Evolutionary conservation across 2,329 filamentous ascomycete species (phyloP).

Genomic region (Juglanconis sp.): DNA sequence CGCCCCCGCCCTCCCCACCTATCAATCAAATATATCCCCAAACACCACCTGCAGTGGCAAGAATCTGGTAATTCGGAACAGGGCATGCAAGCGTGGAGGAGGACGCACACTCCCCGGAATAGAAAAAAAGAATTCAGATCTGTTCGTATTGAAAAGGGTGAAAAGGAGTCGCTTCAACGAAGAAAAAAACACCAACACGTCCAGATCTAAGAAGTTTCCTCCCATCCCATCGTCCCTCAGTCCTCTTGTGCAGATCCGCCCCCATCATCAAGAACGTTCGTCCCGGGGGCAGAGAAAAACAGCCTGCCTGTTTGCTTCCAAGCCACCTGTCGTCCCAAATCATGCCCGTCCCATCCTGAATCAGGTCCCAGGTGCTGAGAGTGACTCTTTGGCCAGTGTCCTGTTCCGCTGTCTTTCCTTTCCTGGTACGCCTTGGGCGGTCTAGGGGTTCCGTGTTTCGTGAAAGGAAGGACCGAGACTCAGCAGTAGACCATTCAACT

Average conservation of each 20-base stretch:
- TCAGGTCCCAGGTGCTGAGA: conserved; percentile 1
- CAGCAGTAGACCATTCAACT: conserved; percentile 10
- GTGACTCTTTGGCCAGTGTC: conserved; percentile 6
- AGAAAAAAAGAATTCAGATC: conserved; percentile 15
- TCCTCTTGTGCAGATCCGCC: conserved; percentile 5
- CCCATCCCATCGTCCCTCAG: background rate
- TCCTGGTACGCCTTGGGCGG: background rate
- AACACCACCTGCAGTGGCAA: too few relatives aligned
- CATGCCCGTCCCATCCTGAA: background rate
- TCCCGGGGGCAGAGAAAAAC: background rate
- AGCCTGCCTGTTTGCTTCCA: background rate
- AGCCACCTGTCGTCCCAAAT: background rate
- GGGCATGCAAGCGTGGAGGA: background rate
- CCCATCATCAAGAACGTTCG: background rate
- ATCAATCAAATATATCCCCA: too few relatives aligned
- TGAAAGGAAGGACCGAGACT: conserved; percentile 8
- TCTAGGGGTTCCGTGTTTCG: conserved; percentile 1
- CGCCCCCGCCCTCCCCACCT: too few relatives aligned
- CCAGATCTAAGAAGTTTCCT: conserved; percentile 18
- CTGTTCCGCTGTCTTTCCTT: background rate
- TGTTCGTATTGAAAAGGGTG: conserved; percentile 20
- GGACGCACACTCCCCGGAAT: background rate
- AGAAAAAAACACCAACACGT: conserved; percentile 16
- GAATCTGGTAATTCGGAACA: background rate
- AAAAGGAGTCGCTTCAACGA: conserved; percentile 19